These are phyloP conservation scores for Mucuna pruriens DNA, from an alignment of 306 rosid genomes.

Conservation along the genomic window DNA sequence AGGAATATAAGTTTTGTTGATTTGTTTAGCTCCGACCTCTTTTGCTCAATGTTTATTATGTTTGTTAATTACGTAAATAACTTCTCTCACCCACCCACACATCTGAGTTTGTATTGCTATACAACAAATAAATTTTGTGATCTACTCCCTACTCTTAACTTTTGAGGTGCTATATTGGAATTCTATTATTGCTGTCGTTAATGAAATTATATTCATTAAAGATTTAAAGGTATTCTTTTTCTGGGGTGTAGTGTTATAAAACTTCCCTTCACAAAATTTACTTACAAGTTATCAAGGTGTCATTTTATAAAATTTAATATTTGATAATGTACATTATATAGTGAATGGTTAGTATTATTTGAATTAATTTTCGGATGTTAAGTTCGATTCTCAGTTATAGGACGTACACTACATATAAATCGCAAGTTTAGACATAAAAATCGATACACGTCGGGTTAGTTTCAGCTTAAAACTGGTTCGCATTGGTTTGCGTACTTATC, in stretches of 20 bases:
- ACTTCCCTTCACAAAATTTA: neutral
- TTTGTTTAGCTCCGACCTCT: conserved; percentile 14
- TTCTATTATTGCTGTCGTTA: neutral
- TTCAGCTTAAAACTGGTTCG: too few relatives aligned
- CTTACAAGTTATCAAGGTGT: neutral
- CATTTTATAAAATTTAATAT: neutral
- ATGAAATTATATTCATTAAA: neutral
- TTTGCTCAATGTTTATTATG: neutral
- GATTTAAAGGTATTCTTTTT: neutral
- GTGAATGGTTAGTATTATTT: too few relatives aligned
- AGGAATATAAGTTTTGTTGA: conserved; percentile 66
- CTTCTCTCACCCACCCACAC: neutral
- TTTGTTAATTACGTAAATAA: conserved; percentile 36
- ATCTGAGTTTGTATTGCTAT: conserved; percentile 28
- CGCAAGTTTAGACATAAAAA: too few relatives aligned
- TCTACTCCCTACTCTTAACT: neutral
- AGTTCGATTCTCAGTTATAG: too few relatives aligned
- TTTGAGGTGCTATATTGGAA: conserved; percentile 20
- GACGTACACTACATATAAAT: too few relatives aligned
- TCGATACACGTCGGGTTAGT: too few relatives aligned
- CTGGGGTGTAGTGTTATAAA: neutral
- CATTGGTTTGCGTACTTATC: too few relatives aligned
- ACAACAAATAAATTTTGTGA: neutral
- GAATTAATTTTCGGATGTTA: too few relatives aligned
- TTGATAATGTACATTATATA: too few relatives aligned